Evolutionary conservation across 78 protist genomes (phyloP).

Genomic region (Monosiga brevicollis): DNA sequence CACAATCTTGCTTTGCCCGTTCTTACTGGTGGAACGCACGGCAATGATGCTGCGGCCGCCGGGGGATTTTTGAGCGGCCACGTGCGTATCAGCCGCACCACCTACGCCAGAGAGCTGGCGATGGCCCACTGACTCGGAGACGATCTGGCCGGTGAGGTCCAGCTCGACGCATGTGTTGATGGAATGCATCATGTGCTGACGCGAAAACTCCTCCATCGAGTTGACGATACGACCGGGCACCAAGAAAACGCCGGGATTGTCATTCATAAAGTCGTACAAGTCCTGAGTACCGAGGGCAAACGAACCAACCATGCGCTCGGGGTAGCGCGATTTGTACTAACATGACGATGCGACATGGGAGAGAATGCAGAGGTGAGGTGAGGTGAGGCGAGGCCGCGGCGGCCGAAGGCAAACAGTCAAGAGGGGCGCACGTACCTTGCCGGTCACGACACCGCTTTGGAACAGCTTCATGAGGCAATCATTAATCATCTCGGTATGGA

Average conservation of each 20-base stretch:
- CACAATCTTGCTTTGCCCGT: constrained; percentile 10
- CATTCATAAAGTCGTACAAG: constrained; percentile 25
- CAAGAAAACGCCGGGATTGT: constrained; percentile 17
- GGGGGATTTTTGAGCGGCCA: constrained; percentile 28
- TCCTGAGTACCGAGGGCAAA: constrained; percentile 14
- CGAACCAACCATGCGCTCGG: not conserved
- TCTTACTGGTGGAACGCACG: constrained; percentile 14
- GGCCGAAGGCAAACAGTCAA: too few species aligned
- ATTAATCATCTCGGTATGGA: constrained; percentile 50
- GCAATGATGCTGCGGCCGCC: constrained; percentile 50
- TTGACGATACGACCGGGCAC: not conserved
- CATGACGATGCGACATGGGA: too few species aligned
- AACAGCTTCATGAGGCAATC: constrained; percentile 24
- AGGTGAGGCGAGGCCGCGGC: too few species aligned
- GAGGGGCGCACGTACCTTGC: too few species aligned
- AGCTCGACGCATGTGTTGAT: constrained; percentile 42
- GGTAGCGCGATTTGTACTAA: not conserved
- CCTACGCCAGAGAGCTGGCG: constrained; percentile 32
- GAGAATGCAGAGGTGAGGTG: too few species aligned
- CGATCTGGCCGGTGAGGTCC: constrained; percentile 50
- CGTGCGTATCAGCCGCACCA: constrained; percentile 34
- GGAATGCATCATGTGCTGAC: constrained; percentile 13
- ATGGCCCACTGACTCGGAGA: constrained; percentile 32
- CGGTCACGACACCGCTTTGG: constrained; percentile 22
- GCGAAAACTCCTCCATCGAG: constrained; percentile 16